A percentile compares a stretch with the other conserved stretches of the same genome.
phyloP scores from a whole-genome alignment of 176 grass and related monocot species.

The Raddia distichophylla region DNA sequence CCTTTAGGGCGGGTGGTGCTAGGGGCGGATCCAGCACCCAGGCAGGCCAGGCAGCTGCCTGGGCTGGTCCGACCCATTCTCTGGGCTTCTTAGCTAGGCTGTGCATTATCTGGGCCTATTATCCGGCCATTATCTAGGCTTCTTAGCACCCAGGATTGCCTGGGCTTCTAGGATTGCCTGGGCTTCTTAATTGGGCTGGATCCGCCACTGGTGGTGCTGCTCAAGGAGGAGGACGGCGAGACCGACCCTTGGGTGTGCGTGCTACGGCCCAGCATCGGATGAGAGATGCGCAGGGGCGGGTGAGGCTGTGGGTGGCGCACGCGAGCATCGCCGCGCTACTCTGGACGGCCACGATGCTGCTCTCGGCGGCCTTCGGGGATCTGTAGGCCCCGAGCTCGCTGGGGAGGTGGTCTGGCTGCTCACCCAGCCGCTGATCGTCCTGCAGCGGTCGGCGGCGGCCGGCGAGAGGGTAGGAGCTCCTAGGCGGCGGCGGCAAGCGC shows the following conservation, averaged over 20 bases:
- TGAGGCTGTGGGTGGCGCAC: constrained; percentile 76
- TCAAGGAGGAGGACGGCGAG: background rate
- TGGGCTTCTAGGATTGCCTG: no score
- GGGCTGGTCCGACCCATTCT: no score
- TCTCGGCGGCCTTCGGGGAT: constrained; percentile 59
- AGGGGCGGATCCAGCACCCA: no score
- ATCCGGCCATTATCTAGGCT: no score
- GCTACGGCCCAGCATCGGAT: background rate
- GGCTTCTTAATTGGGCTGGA: no score
- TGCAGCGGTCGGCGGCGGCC: constrained; percentile 26
- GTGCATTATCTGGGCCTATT: no score
- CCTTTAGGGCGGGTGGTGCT: background rate
- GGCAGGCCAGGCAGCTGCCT: no score
- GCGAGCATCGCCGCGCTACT: constrained; percentile 73
- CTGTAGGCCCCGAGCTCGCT: constrained; percentile 62
- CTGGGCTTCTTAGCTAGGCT: no score
- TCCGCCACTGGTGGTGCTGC: no score
- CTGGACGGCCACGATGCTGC: constrained; percentile 77
- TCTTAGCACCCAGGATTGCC: no score
- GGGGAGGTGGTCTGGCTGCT: constrained; percentile 73
- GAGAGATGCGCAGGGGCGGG: constrained; percentile 53
- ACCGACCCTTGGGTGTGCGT: background rate
- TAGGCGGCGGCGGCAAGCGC: no score
- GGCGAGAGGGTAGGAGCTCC: constrained; percentile 2
- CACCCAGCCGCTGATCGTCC: constrained; percentile 50